Base-by-base conservation (phyloP, 208 protist genomes). In the Wallacemonas sp. region DNA sequence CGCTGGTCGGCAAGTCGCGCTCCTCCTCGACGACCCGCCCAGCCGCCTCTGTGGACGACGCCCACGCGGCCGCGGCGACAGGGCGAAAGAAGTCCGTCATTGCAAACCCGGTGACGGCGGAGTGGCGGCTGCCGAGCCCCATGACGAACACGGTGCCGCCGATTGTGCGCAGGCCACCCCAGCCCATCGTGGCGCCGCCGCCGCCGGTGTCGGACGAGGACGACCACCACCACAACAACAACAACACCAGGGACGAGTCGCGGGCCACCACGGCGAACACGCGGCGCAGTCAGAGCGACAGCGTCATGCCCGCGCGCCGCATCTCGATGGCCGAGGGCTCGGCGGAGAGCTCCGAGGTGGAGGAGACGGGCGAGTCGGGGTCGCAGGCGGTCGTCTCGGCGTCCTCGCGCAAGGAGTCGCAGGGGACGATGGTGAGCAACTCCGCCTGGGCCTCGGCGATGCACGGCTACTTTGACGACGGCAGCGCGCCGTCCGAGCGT, bases 401-500 rank as follows among this genome's bases (percentile, higher is more conserved):
- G 14, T 14, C 52, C 29, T 59, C 52, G 14, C 52, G 32, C 29
- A 33, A 23, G 32, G 52, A 8, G 18, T 59, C 52, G 5, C 29
- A 59, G 25, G 52, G 11, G n/a, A 59, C n/a, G 31, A 42, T 25
- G 52, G 31, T 59, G 29, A 59, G 31, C 31, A 59, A 59, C 52
- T 59, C 52, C 5, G 52, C 52, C 14, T 59, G 52, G 52, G 52
- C 52, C 31, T 59, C 52, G 3, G 52, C 52, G 29, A 59, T 59
- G 16, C 26, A 59, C 31, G 52, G 32, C 52, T 59, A 59, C 52
- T 59, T 59, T 23, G 52, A 59, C 14, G 52, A 29, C 20, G 52
- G 3, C 14, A 25, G n/a, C 32, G 25, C 3, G 16, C n/a, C 52
- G 12, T 33, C 52, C 7, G 10, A 8, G 29, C 11, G n/a, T 4